A percentile compares a stretch with the other conserved stretches of the same genome.
Evolutionary conservation across 768 basidiomycete genomes (phyloP).

Genomic region (Pulveroboletus ravenelii): DNA sequence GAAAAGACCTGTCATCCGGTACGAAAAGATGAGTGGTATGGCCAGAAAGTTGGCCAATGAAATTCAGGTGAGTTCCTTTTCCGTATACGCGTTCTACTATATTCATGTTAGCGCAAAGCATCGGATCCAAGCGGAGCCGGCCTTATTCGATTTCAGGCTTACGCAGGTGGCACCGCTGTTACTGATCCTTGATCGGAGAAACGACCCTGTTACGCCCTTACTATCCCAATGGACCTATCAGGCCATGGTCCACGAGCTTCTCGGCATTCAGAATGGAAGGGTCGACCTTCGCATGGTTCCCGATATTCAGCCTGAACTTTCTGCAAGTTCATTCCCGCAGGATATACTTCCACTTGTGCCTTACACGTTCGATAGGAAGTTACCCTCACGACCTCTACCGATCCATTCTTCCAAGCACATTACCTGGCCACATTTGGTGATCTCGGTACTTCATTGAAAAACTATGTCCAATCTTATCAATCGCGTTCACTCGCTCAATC

Average conservation of each 20-base stretch:
- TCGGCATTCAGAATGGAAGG: conserved; percentile 91
- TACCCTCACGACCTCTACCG: conserved; percentile 84
- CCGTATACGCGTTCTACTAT: neutral
- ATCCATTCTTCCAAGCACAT: conserved; percentile 90
- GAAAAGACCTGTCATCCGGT: conserved; percentile 93
- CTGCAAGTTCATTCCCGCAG: conserved; percentile 43
- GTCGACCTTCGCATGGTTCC: conserved; percentile 82
- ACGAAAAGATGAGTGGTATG: conserved; percentile 89
- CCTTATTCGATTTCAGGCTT: conserved; percentile 87
- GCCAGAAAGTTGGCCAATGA: conserved; percentile 87
- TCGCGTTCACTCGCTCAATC: conserved; percentile 72
- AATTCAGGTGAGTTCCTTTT: conserved; percentile 54
- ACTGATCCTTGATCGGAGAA: conserved; percentile 89
- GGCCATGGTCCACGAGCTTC: conserved; percentile 96
- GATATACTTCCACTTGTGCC: conserved; percentile 2
- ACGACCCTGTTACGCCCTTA: conserved; percentile 95
- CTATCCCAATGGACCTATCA: conserved; percentile 99
- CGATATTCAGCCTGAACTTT: conserved; percentile 80
- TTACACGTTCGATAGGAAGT: conserved; percentile 62
- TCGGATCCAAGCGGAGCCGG: conserved; percentile 72
- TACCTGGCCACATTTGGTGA: conserved; percentile 95
- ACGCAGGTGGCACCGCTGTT: conserved; percentile 86
- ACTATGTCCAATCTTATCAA: conserved; percentile 93
- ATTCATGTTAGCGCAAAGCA: conserved; percentile 43
- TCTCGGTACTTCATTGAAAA: conserved; percentile 83